Base-by-base conservation (phyloP, 352 stramenopile genomes). In the Pythium plurisporium region DNA sequence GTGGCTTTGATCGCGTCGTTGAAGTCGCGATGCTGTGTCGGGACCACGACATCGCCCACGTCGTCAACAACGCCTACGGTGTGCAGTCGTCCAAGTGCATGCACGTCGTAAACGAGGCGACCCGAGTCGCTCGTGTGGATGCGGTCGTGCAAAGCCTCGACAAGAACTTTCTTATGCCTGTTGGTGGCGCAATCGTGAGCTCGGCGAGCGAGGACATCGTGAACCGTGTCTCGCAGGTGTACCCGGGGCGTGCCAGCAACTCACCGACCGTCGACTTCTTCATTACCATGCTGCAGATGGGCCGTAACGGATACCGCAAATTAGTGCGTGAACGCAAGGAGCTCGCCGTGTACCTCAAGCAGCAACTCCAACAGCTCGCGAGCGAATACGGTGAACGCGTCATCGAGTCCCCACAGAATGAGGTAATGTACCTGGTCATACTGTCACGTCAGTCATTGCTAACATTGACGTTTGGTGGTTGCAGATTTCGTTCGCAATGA, bases 11-110 rank as follows among this genome's bases (percentile, higher is more conserved):
- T 74, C 72, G 87, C 52, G 82, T 99, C 0, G 87, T 97, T 59
- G 72, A 82, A 15, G 89, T 99, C 29, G 96, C 95, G 10, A 84
- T 86, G 61, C 51, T 99, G 17, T 98, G 91, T 55, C 55, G 76
- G 19, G 53, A 86, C 6, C 65, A 73, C 12, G 64, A 72, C 30
- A 76, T 99, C 53, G 76, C 79, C 29, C 97, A 99, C 69, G 83
- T 99, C 34, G 97, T 99, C 52, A 99, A 99, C 78, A 99, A 99
- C 70, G 97, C 97, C 23, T 99, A 99, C 66, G 97, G 97, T 30
- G 76, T 99, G 26, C 96, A 99, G 71, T 98, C 94, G 67, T 83
- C 75, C 51, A 86, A 87, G 54, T 98, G 92, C 44, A 87, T 87
- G 68, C 95, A 98, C 67, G 68, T 96, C 17, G 76, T 99, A 27